Conservation (phyloP, 805 yeast genomes). For the Kazachstania africana region DNA sequence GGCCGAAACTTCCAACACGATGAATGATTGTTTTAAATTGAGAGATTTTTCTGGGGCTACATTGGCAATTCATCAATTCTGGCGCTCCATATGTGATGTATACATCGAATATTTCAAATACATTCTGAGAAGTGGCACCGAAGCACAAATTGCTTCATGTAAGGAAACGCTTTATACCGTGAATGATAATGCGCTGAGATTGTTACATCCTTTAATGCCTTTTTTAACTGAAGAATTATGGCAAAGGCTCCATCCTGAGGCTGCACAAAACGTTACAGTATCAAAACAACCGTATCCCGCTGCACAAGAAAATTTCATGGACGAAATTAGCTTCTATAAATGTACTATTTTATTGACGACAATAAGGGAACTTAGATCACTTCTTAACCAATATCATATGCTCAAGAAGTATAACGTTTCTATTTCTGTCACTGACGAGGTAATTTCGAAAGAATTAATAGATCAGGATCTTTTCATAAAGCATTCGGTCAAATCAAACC, state of each 20-base stretch:
- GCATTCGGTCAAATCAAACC: background rate
- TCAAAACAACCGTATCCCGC: slow-evolving; percentile 69
- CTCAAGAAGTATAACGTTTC: slow-evolving; percentile 74
- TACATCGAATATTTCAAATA: slow-evolving; percentile 94
- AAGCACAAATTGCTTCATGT: slow-evolving; percentile 75
- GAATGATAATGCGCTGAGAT: slow-evolving; percentile 74
- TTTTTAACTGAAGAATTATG: slow-evolving; percentile 93
- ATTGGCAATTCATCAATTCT: slow-evolving; percentile 72
- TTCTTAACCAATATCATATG: slow-evolving; percentile 80
- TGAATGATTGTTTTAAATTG: slow-evolving; percentile 54
- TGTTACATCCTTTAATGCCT: slow-evolving; percentile 98
- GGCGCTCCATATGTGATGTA: slow-evolving; percentile 92
- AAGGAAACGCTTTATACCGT: slow-evolving; percentile 86
- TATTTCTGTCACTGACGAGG: slow-evolving; percentile 47
- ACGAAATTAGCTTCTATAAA: slow-evolving; percentile 50
- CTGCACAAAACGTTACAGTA: slow-evolving; percentile 43
- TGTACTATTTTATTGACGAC: slow-evolving; percentile 75
- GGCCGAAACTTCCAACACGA: slow-evolving; percentile 48
- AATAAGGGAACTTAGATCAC: slow-evolving; percentile 80
- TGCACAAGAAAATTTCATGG: slow-evolving; percentile 43
- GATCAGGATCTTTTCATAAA: slow-evolving; percentile 40
- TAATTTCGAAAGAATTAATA: slow-evolving; percentile 38
- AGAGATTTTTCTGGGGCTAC: slow-evolving; percentile 85
- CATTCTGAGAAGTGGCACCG: slow-evolving; percentile 88
- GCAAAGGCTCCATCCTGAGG: slow-evolving; percentile 80